A percentile compares a stretch with the other conserved stretches of the same genome.
phyloP scores from a whole-genome alignment of 129 eudicot genomes.

The Chrysanthemum seticuspe region DNA sequence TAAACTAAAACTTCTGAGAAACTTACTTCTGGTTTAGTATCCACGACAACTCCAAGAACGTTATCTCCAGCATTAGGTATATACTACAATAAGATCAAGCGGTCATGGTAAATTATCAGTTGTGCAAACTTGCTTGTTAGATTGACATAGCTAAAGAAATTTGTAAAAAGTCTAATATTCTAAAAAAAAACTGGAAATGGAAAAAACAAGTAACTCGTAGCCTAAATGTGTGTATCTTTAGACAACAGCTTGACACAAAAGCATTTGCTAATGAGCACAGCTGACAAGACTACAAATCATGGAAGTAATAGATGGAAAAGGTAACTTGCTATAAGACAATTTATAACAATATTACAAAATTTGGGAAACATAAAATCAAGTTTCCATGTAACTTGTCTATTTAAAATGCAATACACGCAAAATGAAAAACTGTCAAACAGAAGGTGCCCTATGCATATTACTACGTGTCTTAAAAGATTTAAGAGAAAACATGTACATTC shows the following conservation, averaged over 20 bases:
- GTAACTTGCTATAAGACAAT: neutral
- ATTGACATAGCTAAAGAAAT: neutral
- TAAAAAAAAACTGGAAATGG: neutral
- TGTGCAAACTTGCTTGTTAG: neutral
- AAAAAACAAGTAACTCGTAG: neutral
- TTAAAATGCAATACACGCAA: too few species aligned
- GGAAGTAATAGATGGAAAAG: neutral
- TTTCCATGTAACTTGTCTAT: too few species aligned
- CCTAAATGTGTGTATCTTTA: neutral
- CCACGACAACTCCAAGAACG: slow-evolving; percentile 87
- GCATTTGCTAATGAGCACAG: neutral
- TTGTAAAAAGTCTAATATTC: neutral
- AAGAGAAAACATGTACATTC: neutral
- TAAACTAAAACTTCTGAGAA: neutral
- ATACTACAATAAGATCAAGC: slow-evolving; percentile 53
- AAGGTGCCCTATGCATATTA: too few species aligned
- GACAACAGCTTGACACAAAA: neutral
- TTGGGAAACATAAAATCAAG: neutral
- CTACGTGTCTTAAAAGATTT: too few species aligned
- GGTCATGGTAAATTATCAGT: slow-evolving; percentile 6
- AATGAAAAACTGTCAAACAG: too few species aligned
- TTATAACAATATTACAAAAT: neutral
- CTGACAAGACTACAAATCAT: slow-evolving; percentile 6
- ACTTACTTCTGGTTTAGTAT: slow-evolving; percentile 88
- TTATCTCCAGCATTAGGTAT: slow-evolving; percentile 79